Conservation (phyloP, 1,139 yeast species). For the Nadsonia commutata region DNA sequence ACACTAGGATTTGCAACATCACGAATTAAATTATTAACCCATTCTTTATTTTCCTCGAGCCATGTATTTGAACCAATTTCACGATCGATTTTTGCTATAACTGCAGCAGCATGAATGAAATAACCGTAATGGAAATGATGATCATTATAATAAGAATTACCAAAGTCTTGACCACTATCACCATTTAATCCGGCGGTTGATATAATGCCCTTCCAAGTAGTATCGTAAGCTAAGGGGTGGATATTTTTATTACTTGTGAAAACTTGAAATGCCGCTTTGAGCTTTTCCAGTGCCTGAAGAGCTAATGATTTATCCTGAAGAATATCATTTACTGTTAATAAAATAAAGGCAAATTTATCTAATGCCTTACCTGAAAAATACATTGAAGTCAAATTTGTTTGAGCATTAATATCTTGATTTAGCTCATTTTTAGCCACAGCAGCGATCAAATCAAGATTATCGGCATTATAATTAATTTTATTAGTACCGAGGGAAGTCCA, state of each 20-base stretch:
- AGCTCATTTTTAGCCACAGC: slow-evolving; percentile 42
- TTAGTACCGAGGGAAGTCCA: slow-evolving; percentile 31
- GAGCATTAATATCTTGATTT: slow-evolving; percentile 36
- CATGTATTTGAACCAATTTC: slow-evolving; percentile 41
- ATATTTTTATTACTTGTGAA: slow-evolving; percentile 35
- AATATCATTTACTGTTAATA: slow-evolving; percentile 42
- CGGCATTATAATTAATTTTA: slow-evolving; percentile 21
- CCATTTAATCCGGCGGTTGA: slow-evolving; percentile 33
- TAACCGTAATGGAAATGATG: slow-evolving; percentile 71
- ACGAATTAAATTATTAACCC: slow-evolving; percentile 46
- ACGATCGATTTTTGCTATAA: slow-evolving; percentile 46
- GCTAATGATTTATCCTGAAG: slow-evolving; percentile 38
- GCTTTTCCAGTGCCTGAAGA: slow-evolving; percentile 28
- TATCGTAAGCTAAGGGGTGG: slow-evolving; percentile 54
- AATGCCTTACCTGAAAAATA: slow-evolving; percentile 58
- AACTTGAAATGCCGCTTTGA: slow-evolving; percentile 40
- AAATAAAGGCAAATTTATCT: slow-evolving; percentile 59
- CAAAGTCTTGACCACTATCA: slow-evolving; percentile 42
- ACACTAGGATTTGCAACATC: slow-evolving; percentile 57
- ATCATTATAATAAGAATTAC: slow-evolving; percentile 53
- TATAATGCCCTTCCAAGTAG: slow-evolving; percentile 50
- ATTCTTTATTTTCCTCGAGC: slow-evolving; percentile 42
- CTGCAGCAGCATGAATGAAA: slow-evolving; percentile 58
- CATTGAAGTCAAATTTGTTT: slow-evolving; percentile 38
- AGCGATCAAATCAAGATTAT: slow-evolving; percentile 32